phyloP scores from a whole-genome alignment of 164 flowering plant species.

The Tinospora cordifolia region DNA sequence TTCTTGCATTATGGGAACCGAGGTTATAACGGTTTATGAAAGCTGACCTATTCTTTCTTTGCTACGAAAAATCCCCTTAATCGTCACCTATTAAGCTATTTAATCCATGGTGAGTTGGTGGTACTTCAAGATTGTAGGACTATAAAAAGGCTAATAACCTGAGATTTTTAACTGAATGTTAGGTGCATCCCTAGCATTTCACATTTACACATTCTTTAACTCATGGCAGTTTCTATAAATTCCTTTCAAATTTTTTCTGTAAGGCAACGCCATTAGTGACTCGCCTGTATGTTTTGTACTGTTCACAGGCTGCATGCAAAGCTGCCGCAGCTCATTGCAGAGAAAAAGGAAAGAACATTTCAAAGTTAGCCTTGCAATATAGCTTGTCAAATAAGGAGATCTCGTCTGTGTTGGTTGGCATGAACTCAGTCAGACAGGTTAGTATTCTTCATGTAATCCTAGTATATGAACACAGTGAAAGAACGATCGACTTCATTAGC shows the following conservation, averaged over 20 bases:
- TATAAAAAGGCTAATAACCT: too few species aligned
- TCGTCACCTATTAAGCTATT: too few species aligned
- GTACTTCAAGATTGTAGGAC: too few species aligned
- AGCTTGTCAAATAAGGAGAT: conserved; percentile 77
- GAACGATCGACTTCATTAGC: neutral
- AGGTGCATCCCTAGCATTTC: too few species aligned
- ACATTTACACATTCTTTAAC: neutral
- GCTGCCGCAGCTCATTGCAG: conserved; percentile 72
- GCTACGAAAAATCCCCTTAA: too few species aligned
- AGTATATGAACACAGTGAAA: neutral
- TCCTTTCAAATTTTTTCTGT: neutral
- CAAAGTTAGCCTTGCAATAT: conserved; percentile 85
- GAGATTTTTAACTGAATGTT: too few species aligned
- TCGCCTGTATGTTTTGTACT: conserved; percentile 8
- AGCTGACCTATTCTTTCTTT: too few species aligned
- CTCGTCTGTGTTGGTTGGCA: conserved; percentile 81
- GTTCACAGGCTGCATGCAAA: conserved; percentile 71
- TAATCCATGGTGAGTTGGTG: too few species aligned
- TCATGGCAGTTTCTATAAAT: neutral
- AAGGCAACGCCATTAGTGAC: neutral
- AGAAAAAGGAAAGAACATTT: conserved; percentile 68
- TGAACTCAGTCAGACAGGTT: conserved; percentile 80
- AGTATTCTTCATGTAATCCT: conserved; percentile 6
- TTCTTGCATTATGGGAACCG: too few species aligned
- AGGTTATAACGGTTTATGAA: too few species aligned